A percentile compares a stretch with the other conserved stretches of the same genome.
phyloP scores from a whole-genome alignment of 2,329 filamentous ascomycete species.

The Teratosphaeria epicoccoides region DNA sequence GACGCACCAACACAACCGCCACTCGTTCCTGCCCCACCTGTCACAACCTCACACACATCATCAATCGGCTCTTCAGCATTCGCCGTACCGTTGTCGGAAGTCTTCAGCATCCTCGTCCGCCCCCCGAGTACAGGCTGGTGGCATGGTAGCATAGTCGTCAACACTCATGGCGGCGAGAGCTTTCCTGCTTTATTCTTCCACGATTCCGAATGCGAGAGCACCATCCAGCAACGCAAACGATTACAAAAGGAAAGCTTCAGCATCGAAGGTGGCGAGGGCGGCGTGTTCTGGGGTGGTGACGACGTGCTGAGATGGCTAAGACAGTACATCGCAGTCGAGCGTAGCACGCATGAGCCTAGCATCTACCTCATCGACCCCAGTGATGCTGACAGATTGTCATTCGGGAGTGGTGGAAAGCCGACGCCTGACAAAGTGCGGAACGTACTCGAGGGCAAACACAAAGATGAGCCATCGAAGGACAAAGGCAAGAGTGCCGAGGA shows the following conservation, averaged over 20 bases:
- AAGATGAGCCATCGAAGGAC: constrained; percentile 24
- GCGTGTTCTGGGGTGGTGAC: constrained; percentile 96
- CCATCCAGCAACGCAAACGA: constrained; percentile 86
- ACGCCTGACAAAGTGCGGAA: constrained; percentile 39
- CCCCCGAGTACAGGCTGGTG: constrained; percentile 95
- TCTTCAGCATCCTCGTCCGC: constrained; percentile 82
- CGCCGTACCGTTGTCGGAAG: constrained; percentile 75
- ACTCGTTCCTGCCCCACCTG: constrained; percentile 83
- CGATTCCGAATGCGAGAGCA: constrained; percentile 91
- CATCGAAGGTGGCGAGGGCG: constrained; percentile 33
- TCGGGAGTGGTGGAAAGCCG: constrained; percentile 50
- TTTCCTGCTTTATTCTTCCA: constrained; percentile 97
- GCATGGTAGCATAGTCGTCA: constrained; percentile 93
- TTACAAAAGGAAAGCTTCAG: constrained; percentile 76
- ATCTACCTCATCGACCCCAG: constrained; percentile 85
- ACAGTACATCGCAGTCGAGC: constrained; percentile 70
- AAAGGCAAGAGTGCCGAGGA: constrained; percentile 51
- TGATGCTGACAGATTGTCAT: constrained; percentile 71
- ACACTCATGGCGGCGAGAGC: constrained; percentile 78
- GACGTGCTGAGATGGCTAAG: constrained; percentile 87
- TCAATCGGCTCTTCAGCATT: constrained; percentile 77
- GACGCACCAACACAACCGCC: constrained; percentile 70
- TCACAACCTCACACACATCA: constrained; percentile 63
- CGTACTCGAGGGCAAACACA: constrained; percentile 27
- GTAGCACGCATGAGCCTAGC: constrained; percentile 76